Evolutionary conservation across 345 rosid species (phyloP).

Genomic region (Rhizophora mangle): DNA sequence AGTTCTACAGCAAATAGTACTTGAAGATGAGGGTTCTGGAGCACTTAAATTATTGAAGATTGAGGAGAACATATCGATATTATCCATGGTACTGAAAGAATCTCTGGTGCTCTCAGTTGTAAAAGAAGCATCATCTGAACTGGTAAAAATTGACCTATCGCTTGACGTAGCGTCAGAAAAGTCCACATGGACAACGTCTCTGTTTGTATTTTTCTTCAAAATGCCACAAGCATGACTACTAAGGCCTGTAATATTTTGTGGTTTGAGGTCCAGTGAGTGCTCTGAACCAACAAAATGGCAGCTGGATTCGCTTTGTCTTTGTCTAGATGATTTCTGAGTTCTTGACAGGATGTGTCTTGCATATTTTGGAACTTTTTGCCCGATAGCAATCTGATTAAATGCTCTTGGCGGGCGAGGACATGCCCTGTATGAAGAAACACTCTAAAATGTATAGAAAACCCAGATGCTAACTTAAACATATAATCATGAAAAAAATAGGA

Average conservation of each 20-base stretch:
- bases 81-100: slow-evolving; percentile 72
- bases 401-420: slow-evolving; percentile 58
- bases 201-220: slow-evolving; percentile 20
- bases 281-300: slow-evolving; percentile 24
- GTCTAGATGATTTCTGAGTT: slow-evolving; percentile 36
- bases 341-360: slow-evolving; percentile 29
- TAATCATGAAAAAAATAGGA: background rate
- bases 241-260: slow-evolving; percentile 12
- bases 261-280: slow-evolving; percentile 23
- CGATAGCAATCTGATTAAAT: slow-evolving; percentile 29
- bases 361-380: slow-evolving; percentile 27
- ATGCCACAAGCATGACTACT: slow-evolving; percentile 11
- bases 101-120: slow-evolving; percentile 88
- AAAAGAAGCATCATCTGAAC: slow-evolving; percentile 87
- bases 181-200: slow-evolving; percentile 26
- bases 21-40: slow-evolving; percentile 39
- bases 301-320: slow-evolving; percentile 39
- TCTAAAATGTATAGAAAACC: background rate
- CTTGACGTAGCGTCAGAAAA: slow-evolving; percentile 71
- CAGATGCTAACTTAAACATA: background rate
- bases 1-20: slow-evolving; percentile 55
- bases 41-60: slow-evolving; percentile 46
- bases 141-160: slow-evolving; percentile 82
- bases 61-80: slow-evolving; percentile 53
- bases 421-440: slow-evolving; percentile 41